Evolutionary conservation across 1,284 basidiomycete genomes (phyloP).

Genomic region (Pascua guehoae): DNA sequence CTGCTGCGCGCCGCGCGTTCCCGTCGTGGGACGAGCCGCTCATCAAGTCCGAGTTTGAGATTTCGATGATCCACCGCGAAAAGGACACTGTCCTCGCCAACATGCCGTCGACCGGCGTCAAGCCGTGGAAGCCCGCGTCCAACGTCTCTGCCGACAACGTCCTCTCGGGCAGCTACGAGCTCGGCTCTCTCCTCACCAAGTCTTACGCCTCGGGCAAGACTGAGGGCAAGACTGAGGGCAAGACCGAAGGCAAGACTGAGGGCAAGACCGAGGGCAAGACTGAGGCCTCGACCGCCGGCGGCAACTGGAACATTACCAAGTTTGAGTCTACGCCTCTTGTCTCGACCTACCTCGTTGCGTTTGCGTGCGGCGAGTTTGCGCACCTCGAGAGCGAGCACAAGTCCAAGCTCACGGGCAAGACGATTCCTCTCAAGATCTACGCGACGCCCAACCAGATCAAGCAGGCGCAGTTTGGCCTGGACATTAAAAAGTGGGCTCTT

Average conservation of each 20-base stretch:
- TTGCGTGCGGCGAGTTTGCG: constrained; percentile 79
- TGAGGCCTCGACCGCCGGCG: constrained; percentile 29
- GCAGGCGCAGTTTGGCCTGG: constrained; percentile 66
- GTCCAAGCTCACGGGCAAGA: constrained; percentile 76
- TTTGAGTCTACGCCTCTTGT: constrained; percentile 76
- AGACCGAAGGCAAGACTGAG: constrained; percentile 24
- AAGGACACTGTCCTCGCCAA: constrained; percentile 70
- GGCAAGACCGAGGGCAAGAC: constrained; percentile 44
- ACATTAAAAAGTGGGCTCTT: constrained; percentile 79
- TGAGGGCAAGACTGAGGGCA: constrained; percentile 47
- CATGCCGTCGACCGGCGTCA: constrained; percentile 69
- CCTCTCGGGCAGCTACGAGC: constrained; percentile 41
- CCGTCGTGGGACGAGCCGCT: constrained; percentile 89
- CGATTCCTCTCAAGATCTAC: constrained; percentile 80
- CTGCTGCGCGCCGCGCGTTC: constrained; percentile 75
- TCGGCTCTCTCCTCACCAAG: constrained; percentile 43
- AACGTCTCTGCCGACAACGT: constrained; percentile 34
- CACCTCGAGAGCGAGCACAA: constrained; percentile 71
- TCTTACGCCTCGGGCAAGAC: constrained; percentile 32
- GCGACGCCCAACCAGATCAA: constrained; percentile 83
- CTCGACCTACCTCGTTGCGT: constrained; percentile 89
- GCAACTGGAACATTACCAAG: constrained; percentile 69
- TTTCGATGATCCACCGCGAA: constrained; percentile 76
- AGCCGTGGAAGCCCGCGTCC: constrained; percentile 42
- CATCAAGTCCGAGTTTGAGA: constrained; percentile 78